A percentile compares a stretch with the other conserved stretches of the same genome.
Conservation (phyloP, 805 yeast species). For the Diddensiella caesifluorescens region DNA sequence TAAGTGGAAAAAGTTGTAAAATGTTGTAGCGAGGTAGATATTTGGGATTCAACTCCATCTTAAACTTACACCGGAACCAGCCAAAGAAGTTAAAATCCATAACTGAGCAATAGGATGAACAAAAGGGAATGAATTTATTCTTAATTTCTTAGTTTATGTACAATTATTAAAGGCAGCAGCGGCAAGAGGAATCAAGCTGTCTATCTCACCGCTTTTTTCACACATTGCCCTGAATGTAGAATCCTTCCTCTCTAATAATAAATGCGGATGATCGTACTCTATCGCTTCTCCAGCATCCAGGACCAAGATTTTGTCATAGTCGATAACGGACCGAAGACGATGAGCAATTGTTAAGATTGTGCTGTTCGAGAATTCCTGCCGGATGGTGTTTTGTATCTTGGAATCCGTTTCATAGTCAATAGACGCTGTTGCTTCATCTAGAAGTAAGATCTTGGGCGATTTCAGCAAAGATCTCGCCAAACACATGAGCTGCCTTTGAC, state of each 20-base stretch:
- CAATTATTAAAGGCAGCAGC: background rate
- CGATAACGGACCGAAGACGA: constrained; percentile 64
- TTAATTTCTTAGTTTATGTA: too few relatives aligned
- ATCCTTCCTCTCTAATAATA: constrained; percentile 45
- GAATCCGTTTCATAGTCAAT: constrained; percentile 81
- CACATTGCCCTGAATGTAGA: constrained; percentile 65
- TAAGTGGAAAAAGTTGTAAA: too few relatives aligned
- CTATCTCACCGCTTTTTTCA: constrained; percentile 83
- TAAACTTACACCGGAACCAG: too few relatives aligned
- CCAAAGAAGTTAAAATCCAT: too few relatives aligned
- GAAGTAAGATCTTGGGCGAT: constrained; percentile 62
- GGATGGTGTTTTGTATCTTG: constrained; percentile 64
- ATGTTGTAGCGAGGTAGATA: too few relatives aligned
- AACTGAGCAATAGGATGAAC: too few relatives aligned
- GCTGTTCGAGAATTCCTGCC: constrained; percentile 58
- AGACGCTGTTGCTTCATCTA: constrained; percentile 72
- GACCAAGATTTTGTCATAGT: constrained; percentile 70
- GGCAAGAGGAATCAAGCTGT: constrained; percentile 24
- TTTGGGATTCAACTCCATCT: too few relatives aligned
- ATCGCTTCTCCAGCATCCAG: constrained; percentile 71
- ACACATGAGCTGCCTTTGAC: constrained; percentile 80
- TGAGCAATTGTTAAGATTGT: constrained; percentile 85
- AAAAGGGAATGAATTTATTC: too few relatives aligned
- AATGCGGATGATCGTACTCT: constrained; percentile 67
- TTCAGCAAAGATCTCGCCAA: constrained; percentile 72